A percentile compares a stretch with the other conserved stretches of the same genome.
phyloP scores from a whole-genome alignment of 2,329 filamentous ascomycete genomes.

The Penicillium sp. region DNA sequence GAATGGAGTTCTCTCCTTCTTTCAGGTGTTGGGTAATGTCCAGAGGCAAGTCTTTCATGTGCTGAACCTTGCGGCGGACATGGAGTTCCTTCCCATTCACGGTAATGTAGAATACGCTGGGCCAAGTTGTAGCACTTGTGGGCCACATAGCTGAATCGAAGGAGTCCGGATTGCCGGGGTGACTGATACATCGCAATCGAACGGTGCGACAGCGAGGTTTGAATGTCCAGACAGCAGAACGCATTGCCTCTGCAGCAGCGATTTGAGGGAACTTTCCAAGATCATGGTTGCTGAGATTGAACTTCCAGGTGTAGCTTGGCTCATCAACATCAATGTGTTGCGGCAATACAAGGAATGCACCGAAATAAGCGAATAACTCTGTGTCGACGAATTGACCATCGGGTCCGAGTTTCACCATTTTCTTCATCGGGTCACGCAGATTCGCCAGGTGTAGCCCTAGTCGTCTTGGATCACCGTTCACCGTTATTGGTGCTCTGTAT shows the following conservation, averaged over 20 bases:
- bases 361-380: constrained; percentile 40
- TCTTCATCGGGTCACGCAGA: constrained; percentile 55
- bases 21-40: constrained; percentile 67
- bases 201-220: constrained; percentile 60
- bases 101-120: constrained; percentile 66
- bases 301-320: constrained; percentile 34
- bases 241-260: constrained; percentile 14
- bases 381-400: constrained; percentile 22
- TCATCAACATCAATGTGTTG: constrained; percentile 27
- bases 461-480: constrained; percentile 18
- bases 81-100: constrained; percentile 64
- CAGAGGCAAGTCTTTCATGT: constrained; percentile 73
- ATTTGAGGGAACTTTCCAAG: constrained; percentile 35
- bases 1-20: constrained; percentile 63
- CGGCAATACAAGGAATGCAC: constrained; percentile 33
- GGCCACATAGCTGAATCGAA: constrained; percentile 57
- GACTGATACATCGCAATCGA: constrained; percentile 68
- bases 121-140: constrained; percentile 68
- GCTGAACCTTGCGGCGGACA: constrained; percentile 67
- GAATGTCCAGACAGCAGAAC: constrained; percentile 35
- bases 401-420: constrained; percentile 25
- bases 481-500: constrained; percentile 14
- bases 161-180: constrained; percentile 24
- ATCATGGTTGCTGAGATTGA: constrained; percentile 36
- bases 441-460: constrained; percentile 57